Evolutionary conservation across 805 yeast species (phyloP), one percentile per base, ranked within the genome.

Genomic region (Scheffersomyces amazonensis): DNA sequence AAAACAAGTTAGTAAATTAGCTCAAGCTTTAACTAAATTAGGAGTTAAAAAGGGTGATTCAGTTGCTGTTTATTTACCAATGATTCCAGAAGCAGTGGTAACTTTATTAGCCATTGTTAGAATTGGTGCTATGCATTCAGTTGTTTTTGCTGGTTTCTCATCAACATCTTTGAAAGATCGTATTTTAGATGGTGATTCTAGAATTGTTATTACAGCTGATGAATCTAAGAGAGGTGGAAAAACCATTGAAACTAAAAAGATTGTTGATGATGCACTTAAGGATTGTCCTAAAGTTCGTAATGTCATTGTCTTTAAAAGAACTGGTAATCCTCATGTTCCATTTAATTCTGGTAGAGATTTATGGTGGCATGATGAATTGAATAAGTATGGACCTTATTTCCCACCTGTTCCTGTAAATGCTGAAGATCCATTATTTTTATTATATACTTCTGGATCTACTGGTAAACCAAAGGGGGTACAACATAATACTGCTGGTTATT

Each of bases 381-480:
- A 68, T 50, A 87, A 87, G 65, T 86, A 79, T 68, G 84, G 93
- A 50, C 81, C 85, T 44, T 91, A 90, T 70, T 71, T 75, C 52
- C 93, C 98, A 36, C 96, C 96, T 24, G 83, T 78, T 32, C 81
- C 96, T 30, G 95, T 89, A 41, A 77, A 81, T 59, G 63, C 96
- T 34, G 99, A 93, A 71, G 96, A 93, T 69, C 98, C 99, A 40
- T 71, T 93, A 53, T 93, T 93, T 75, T 71, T 93, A 67, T 80
- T 93, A 56, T 93, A 93, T 71, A 93, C 99, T 34, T 90, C 98
- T 4, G 99, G 99, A 44, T 90, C 98, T 24, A 93, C 99, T 22
- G 98, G 99, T 49, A 81, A 90, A 60, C 99, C 99, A 59, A 93
- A 93, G 76, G 99, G 99, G 69, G 90, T 93, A 51, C 93, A 86